A percentile compares a stretch with the other conserved stretches of the same genome.
Conservation (phyloP, 2,329 filamentous ascomycete species). For the Fusarium hainanense region DNA sequence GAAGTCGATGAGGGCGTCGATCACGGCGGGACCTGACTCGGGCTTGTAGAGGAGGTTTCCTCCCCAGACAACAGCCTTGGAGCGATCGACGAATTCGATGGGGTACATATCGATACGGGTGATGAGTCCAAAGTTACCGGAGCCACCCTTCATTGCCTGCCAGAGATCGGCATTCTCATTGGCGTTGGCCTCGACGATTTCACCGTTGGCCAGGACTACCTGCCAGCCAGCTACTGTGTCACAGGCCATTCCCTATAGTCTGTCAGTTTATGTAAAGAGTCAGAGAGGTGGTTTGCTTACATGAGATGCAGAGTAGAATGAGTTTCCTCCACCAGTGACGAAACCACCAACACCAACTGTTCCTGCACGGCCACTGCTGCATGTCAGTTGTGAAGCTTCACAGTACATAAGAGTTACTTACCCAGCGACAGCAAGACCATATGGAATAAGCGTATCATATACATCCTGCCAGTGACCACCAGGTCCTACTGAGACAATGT, state of each 20-base stretch:
- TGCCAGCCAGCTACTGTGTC: slow-evolving; percentile 57
- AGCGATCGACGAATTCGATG: slow-evolving; percentile 45
- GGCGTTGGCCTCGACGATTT: slow-evolving; percentile 56
- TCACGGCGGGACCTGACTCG: slow-evolving; percentile 33
- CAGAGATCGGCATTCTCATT: slow-evolving; percentile 56
- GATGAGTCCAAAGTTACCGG: slow-evolving; percentile 58
- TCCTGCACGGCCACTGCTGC: slow-evolving; percentile 48
- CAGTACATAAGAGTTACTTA: background rate
- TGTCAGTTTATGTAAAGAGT: background rate
- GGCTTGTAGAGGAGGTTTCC: slow-evolving; percentile 46
- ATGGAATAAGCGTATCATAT: slow-evolving; percentile 50
- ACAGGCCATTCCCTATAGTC: slow-evolving; percentile 47
- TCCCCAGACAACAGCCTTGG: slow-evolving; percentile 48
- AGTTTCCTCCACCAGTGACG: slow-evolving; percentile 52
- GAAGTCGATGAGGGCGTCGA: slow-evolving; percentile 50
- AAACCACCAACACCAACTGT: slow-evolving; percentile 53
- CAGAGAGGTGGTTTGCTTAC: background rate
- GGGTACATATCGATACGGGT: slow-evolving; percentile 50
- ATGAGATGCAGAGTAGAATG: slow-evolving; percentile 50
- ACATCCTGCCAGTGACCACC: slow-evolving; percentile 54
- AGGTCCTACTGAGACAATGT: slow-evolving; percentile 50
- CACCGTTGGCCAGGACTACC: slow-evolving; percentile 58
- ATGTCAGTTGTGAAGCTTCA: background rate
- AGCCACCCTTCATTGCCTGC: slow-evolving; percentile 58
- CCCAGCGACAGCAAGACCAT: slow-evolving; percentile 49